Evolutionary conservation across 2,329 filamentous ascomycete species (phyloP).

Genomic region (Clonostachys sp.): DNA sequence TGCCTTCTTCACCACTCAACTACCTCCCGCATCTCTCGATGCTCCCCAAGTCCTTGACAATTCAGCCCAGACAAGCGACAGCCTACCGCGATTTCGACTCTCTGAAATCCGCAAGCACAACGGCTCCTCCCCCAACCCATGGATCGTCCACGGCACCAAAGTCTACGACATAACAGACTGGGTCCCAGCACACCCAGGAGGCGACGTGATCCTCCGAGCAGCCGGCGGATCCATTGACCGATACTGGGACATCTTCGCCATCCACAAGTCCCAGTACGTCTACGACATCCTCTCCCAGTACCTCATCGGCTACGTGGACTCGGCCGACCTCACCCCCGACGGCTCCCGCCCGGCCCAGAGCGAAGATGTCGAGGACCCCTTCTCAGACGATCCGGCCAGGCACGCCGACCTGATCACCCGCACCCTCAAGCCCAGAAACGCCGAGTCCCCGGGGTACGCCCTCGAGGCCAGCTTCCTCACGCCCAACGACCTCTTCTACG

Average conservation of each 20-base stretch:
- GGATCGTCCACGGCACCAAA: constrained; percentile 59
- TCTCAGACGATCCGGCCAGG: constrained; percentile 46
- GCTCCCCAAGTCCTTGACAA: background rate
- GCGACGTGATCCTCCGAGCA: constrained; percentile 62
- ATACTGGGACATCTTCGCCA: constrained; percentile 68
- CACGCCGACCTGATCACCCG: constrained; percentile 45
- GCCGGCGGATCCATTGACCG: constrained; percentile 61
- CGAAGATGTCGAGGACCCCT: constrained; percentile 56
- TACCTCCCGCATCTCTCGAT: background rate
- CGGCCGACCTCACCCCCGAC: constrained; percentile 47
- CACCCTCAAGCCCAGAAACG: constrained; percentile 54
- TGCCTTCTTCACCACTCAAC: background rate
- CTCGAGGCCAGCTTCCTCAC: constrained; percentile 48
- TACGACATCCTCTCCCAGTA: constrained; percentile 62
- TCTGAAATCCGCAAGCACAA: constrained; percentile 48
- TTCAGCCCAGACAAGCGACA: background rate
- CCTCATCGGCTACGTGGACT: constrained; percentile 56
- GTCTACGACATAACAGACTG: constrained; percentile 71
- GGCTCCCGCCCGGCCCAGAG: constrained; percentile 33
- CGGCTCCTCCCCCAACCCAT: constrained; percentile 47
- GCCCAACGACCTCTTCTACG: constrained; percentile 51
- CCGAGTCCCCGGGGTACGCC: constrained; percentile 48
- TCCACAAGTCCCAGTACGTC: constrained; percentile 62
- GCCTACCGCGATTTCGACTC: constrained; percentile 42
- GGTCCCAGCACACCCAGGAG: constrained; percentile 61